Evolutionary conservation across 495 filamentous ascomycete species (phyloP), one percentile per base, ranked within the genome.

Genomic region (Hypomontagnella submonticulosa): DNA sequence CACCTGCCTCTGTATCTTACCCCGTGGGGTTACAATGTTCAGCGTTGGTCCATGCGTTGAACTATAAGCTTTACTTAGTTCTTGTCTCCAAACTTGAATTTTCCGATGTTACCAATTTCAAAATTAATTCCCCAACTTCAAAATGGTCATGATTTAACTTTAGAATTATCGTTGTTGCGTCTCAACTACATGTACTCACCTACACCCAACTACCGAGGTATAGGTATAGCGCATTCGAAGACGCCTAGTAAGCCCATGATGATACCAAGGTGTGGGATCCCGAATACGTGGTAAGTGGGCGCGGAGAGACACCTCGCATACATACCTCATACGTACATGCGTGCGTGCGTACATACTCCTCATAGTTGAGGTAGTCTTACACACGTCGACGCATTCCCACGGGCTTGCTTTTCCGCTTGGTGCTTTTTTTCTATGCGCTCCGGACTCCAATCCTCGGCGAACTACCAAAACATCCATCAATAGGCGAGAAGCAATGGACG

Each of bases 231-330:
- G 32, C 41, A 48, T 30, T 34, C n/a, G 9, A 44, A 19, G 49
- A 40, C 27, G 54, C 44, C 46, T 56, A 50, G 27, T 12, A 41
- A 19, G 15, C n/a, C 54, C 11, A 54, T 58, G 54, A 62, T 37
- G 47, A 15, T 34, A 61, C 51, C 36, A 53, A 62, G 64, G 36
- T 61, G 63, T 61, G 51, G 57, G 43, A 47, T 20, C 56, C 57
- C 64, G 53, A 52, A 61, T 67, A 67, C 57, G 64, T 67, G 64
- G 63, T 67, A 37, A 67, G 44, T 67, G 43, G 51, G 50, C 44
- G 40, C 23, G 23, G 56, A 43, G 43, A 60, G 44, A 49, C 55
- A 66, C 37, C 55, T 56, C 57, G 40, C 50, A 61, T 61, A 36
- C 51, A 34, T 27, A 27, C 43, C n/a, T 16, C 18, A 44, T n/a